Conservation (phyloP, 495 filamentous ascomycete genomes). For the Xylaria bambusicola region DNA sequence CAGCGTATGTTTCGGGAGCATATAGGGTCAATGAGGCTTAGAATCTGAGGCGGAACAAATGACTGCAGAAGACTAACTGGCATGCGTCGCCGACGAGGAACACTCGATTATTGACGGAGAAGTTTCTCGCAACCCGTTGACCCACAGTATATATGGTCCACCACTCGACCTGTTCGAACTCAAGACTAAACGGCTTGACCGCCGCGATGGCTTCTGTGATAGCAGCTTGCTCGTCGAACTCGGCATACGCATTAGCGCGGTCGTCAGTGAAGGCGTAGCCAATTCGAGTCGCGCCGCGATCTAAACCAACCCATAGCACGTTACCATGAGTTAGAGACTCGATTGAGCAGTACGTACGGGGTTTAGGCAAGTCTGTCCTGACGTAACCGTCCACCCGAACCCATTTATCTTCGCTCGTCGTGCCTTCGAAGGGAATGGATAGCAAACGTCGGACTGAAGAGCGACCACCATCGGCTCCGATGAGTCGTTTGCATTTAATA, state of each 20-base stretch:
- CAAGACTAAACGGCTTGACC: constrained; percentile 43
- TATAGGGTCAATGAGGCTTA: no score
- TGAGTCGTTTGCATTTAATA: constrained; percentile 40
- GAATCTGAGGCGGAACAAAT: no score
- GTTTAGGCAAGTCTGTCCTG: constrained; percentile 48
- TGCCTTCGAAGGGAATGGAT: constrained; percentile 44
- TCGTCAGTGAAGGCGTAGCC: constrained; percentile 57
- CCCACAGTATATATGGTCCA: constrained; percentile 60
- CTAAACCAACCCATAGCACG: constrained; percentile 30
- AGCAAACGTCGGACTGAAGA: constrained; percentile 43
- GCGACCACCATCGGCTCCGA: constrained; percentile 51
- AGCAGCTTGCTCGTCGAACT: constrained; percentile 35
- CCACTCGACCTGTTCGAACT: constrained; percentile 43
- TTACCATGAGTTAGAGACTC: constrained; percentile 44
- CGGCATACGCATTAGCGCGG: constrained; percentile 42
- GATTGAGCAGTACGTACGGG: constrained; percentile 48
- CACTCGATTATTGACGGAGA: constrained; percentile 43
- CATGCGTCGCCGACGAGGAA: constrained; percentile 61
- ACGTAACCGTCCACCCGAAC: constrained; percentile 48
- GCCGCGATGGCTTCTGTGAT: constrained; percentile 33
- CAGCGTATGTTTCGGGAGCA: no score
- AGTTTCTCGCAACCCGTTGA: constrained; percentile 51
- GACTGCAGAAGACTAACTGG: no score
- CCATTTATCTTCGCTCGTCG: constrained; percentile 44
- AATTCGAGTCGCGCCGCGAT: constrained; percentile 40